Evolutionary conservation across 1,284 basidiomycete species (phyloP), one percentile per base, ranked within the genome.

Genomic region (Papiliotrema nemorosa): DNA sequence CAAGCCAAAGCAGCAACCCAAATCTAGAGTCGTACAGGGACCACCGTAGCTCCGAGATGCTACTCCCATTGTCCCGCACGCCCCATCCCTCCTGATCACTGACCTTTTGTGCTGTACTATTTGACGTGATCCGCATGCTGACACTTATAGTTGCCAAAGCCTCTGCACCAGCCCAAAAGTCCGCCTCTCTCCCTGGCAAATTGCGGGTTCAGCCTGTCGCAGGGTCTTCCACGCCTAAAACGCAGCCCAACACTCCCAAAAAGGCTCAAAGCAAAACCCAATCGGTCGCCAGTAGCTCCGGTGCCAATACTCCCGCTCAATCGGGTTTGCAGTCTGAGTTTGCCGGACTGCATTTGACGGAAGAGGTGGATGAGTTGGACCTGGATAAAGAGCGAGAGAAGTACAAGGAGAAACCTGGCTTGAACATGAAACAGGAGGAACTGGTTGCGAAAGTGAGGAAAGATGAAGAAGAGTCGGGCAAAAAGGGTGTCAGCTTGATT

Each of bases 401-500:
- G 49, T 69, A 62, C 57, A 63, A 63, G 43, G 69, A 72, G 54
- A 57, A 52, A 41, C 81, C 86, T 5, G 87, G 82, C 63, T 76
- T 87, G 57, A 81, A 78, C 22, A 80, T 90, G 63, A 85, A 89
- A 13, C 81, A 83, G 58, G 91, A 90, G 69, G 92, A 88, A 69
- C 76, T 97, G 45, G 70, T 97, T 14, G 87, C 88, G 56, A 88
- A 96, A 74, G 89, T 86, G 2, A 82, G 77, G 56, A 80, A 82
- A 43, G 78, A 78, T 18, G 77, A 81, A 55, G 79, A 79, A 26
- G 76, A 78, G 44, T 76, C 76, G 22, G 80, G 78, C 22, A 90
- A 85, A 73, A 85, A 83, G 63, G 81, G 79, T 31, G 77, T 97
- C 41, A 94, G 87, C 67, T 76, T 98, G 58, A 88, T 98, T 18